Evolutionary conservation across 768 basidiomycete species (phyloP).

Genomic region (Tubosaeta sp.): DNA sequence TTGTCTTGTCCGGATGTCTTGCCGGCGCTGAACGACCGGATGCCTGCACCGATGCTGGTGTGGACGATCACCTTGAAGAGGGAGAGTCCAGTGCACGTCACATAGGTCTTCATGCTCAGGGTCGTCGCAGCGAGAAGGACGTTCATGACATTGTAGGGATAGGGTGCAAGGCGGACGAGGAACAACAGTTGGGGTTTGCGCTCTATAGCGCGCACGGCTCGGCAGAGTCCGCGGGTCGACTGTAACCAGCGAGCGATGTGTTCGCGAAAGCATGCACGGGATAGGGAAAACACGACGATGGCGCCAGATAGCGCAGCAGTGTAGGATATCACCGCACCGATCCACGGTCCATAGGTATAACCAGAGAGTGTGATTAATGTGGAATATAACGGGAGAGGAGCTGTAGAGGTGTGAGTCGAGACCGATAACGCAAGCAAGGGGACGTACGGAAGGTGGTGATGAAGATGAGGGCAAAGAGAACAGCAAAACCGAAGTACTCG

Average conservation of each 20-base stretch:
- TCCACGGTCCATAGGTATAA: slow-evolving; percentile 83
- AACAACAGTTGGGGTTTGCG: slow-evolving; percentile 83
- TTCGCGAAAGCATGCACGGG: slow-evolving; percentile 68
- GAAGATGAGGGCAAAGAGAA: slow-evolving; percentile 80
- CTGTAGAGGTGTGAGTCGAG: slow-evolving; percentile 35
- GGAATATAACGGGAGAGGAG: slow-evolving; percentile 88
- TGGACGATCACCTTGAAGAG: slow-evolving; percentile 90
- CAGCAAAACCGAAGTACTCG: slow-evolving; percentile 67
- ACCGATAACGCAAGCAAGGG: slow-evolving; percentile 2
- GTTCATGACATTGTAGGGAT: slow-evolving; percentile 94
- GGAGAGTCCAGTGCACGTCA: slow-evolving; percentile 73
- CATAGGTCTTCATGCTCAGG: slow-evolving; percentile 75
- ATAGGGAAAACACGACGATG: slow-evolving; percentile 75
- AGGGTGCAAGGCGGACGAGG: slow-evolving; percentile 88
- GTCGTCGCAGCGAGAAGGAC: slow-evolving; percentile 84
- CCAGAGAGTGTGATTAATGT: slow-evolving; percentile 90
- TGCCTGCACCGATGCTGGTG: slow-evolving; percentile 81
- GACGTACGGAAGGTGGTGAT: slow-evolving; percentile 81
- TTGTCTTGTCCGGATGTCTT: slow-evolving; percentile 38
- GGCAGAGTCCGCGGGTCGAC: slow-evolving; percentile 65
- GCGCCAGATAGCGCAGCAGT: slow-evolving; percentile 82
- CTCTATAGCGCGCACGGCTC: slow-evolving; percentile 84
- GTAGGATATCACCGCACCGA: slow-evolving; percentile 84
- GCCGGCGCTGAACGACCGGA: slow-evolving; percentile 66
- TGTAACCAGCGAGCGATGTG: slow-evolving; percentile 70